These are phyloP conservation scores for Phyllosticta capitalensis DNA, from an alignment of 2,329 filamentous ascomycete genomes.

Conservation along the genomic window DNA sequence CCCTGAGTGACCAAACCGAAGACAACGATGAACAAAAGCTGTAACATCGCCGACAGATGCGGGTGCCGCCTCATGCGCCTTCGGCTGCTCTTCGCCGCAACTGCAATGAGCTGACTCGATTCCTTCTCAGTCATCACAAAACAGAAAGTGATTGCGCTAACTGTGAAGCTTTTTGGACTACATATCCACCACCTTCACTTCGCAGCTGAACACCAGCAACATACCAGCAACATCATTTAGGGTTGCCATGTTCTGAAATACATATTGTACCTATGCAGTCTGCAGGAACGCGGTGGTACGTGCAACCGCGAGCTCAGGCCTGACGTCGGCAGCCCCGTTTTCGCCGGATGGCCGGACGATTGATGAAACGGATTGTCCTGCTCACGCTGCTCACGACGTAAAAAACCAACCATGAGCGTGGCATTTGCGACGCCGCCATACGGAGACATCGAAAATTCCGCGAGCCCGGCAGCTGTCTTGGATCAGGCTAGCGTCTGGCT, in stretches of 20 bases:
- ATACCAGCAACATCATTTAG: neutral
- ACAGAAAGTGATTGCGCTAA: neutral
- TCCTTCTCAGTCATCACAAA: neutral
- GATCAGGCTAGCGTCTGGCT: neutral
- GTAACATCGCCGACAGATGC: no score
- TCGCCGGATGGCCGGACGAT: neutral
- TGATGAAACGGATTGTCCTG: neutral
- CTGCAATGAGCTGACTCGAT: neutral
- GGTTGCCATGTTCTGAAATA: neutral
- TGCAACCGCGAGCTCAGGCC: neutral
- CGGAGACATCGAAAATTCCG: neutral
- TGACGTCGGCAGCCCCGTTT: neutral
- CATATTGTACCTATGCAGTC: neutral
- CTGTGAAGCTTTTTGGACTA: neutral
- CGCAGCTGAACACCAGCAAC: neutral
- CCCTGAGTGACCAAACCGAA: conserved; percentile 9
- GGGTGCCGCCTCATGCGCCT: neutral
- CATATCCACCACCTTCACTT: neutral
- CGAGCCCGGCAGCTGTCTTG: neutral
- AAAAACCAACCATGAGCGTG: neutral
- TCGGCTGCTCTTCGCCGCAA: neutral
- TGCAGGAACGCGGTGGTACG: neutral
- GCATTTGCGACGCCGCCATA: neutral
- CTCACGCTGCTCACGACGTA: neutral
- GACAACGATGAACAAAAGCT: neutral